phyloP scores from a whole-genome alignment of 208 protist species.

The Leptomonas pyrrhocoris region DNA sequence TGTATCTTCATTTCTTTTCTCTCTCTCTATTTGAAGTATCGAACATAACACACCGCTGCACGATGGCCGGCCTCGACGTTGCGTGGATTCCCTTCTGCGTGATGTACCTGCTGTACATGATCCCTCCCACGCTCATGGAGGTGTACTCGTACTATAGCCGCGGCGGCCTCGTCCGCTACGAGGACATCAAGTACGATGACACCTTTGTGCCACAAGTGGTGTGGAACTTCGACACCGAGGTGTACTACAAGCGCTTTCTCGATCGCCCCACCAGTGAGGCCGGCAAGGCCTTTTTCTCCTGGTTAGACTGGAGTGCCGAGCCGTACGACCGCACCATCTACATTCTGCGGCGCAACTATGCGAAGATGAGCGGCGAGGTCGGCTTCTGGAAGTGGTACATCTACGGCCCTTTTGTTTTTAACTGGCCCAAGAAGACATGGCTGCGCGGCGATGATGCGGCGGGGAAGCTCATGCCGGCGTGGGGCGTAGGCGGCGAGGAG shows the following conservation, averaged over 20 bases:
- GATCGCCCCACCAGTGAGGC: slow-evolving; percentile 86
- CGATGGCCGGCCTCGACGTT: slow-evolving; percentile 80
- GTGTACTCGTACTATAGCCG: slow-evolving; percentile 92
- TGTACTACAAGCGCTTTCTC: slow-evolving; percentile 89
- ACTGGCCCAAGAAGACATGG: slow-evolving; percentile 91
- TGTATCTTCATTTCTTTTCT: slow-evolving; percentile 2
- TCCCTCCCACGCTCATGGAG: slow-evolving; percentile 91
- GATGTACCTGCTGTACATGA: slow-evolving; percentile 88
- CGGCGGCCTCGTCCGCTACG: slow-evolving; percentile 78
- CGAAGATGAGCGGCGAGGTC: slow-evolving; percentile 73
- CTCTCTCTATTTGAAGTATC: neutral
- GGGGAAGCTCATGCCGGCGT: slow-evolving; percentile 69
- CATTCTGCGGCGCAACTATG: slow-evolving; percentile 73
- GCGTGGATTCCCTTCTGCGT: slow-evolving; percentile 86
- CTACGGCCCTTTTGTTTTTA: slow-evolving; percentile 91
- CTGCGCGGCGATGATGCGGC: slow-evolving; percentile 86
- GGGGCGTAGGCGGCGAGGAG: slow-evolving; percentile 85
- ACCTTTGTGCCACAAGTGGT: slow-evolving; percentile 68
- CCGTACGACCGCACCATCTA: slow-evolving; percentile 87
- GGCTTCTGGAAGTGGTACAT: slow-evolving; percentile 76
- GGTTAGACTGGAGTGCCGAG: slow-evolving; percentile 90
- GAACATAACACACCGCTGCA: too few relatives aligned
- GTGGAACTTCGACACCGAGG: slow-evolving; percentile 72
- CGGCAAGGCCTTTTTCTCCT: slow-evolving; percentile 86
- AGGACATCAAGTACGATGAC: slow-evolving; percentile 90